phyloP scores from a whole-genome alignment of 2,329 filamentous ascomycete genomes.

The Emergomyces orientalis region DNA sequence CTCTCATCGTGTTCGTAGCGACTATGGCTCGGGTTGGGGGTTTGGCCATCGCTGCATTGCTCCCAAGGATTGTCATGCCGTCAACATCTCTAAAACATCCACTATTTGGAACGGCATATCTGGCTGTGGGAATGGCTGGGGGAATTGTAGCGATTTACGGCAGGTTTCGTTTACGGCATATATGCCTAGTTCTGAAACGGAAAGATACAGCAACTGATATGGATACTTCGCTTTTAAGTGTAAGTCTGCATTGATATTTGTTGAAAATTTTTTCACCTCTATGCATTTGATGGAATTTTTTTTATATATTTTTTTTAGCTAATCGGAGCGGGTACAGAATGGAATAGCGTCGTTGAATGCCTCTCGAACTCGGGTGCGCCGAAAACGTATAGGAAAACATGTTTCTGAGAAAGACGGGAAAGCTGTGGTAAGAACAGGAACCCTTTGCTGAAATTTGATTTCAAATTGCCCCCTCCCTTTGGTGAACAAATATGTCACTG shows the following conservation, averaged over 20 bases:
- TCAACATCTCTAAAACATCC: background rate
- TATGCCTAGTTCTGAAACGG: background rate
- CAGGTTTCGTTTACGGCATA: constrained; percentile 1
- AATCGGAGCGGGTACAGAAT: background rate
- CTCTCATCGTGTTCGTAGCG: background rate
- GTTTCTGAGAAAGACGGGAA: constrained; percentile 1
- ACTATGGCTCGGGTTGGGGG: constrained; percentile 1
- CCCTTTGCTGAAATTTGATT: background rate
- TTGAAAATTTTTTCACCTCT: background rate
- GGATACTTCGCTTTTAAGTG: background rate
- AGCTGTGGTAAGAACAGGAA: background rate
- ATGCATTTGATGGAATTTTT: background rate
- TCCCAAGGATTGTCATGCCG: background rate
- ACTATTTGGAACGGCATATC: constrained; percentile 2
- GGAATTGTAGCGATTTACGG: background rate
- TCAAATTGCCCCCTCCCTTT: background rate
- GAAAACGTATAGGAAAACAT: background rate
- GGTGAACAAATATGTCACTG: background rate
- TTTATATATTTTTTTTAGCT: no score
- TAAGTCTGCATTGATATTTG: background rate
- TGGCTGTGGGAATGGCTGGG: background rate
- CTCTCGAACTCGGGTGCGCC: background rate
- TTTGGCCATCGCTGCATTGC: background rate
- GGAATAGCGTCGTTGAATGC: background rate
- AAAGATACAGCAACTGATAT: background rate